These are phyloP conservation scores for Mycena polygramma DNA, from an alignment of 768 basidiomycete genomes.

Conservation along the genomic window DNA sequence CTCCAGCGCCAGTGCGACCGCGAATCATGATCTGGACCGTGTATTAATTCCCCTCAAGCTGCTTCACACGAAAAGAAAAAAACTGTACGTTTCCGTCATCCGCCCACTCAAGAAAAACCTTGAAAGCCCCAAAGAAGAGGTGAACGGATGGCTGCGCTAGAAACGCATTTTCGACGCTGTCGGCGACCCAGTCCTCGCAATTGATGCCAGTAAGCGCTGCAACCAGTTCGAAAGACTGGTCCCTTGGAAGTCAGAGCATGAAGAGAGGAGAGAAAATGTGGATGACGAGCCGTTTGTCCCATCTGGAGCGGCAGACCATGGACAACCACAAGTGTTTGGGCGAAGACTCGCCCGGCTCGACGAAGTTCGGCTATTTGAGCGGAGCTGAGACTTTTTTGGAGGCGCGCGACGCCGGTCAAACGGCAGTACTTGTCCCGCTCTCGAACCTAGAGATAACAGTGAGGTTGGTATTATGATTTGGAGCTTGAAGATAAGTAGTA, in stretches of 20 bases:
- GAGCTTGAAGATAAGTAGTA: constrained; percentile 26
- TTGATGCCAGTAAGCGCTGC: constrained; percentile 23
- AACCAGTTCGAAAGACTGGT: constrained; percentile 23
- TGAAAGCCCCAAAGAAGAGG: constrained; percentile 20
- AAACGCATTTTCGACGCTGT: constrained; percentile 28
- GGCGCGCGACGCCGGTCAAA: constrained; percentile 27
- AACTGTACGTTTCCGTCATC: constrained; percentile 21
- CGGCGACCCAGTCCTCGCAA: constrained; percentile 24
- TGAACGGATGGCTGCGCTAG: constrained; percentile 23
- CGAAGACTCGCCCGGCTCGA: constrained; percentile 9
- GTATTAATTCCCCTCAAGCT: constrained; percentile 30
- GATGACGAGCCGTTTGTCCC: constrained; percentile 24
- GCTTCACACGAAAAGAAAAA: constrained; percentile 30
- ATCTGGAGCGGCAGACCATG: constrained; percentile 29
- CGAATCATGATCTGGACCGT: constrained; percentile 27
- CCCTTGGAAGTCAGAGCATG: constrained; percentile 19
- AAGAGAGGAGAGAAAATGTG: constrained; percentile 20
- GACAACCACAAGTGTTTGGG: constrained; percentile 19
- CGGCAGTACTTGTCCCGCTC: constrained; percentile 26
- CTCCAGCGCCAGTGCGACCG: constrained; percentile 20
- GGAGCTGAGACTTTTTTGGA: constrained; percentile 11
- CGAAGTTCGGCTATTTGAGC: constrained; percentile 15
- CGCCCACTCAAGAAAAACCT: constrained; percentile 23
- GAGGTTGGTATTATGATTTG: constrained; percentile 25
- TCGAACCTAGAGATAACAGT: constrained; percentile 25